A percentile compares a stretch with the other conserved stretches of the same genome.
Conservation (phyloP, 1,284 basidiomycete species). For the Caloboletus inedulis region DNA sequence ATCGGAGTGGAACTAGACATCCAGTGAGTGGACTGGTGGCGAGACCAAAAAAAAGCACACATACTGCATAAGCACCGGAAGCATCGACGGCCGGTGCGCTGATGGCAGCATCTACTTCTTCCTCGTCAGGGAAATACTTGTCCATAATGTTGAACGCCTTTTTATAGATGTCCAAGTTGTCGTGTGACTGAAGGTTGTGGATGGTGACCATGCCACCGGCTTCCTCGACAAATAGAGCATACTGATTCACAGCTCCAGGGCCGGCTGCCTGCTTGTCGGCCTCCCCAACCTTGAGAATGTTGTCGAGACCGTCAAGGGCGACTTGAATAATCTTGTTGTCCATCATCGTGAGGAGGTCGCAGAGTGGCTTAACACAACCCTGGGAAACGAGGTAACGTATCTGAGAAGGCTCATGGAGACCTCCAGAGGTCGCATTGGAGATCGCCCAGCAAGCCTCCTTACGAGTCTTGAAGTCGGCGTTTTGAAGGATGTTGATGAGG, state of each 20-base stretch:
- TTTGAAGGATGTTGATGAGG: constrained; percentile 95
- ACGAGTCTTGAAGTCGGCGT: constrained; percentile 99
- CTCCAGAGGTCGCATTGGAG: constrained; percentile 98
- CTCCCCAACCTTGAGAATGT: constrained; percentile 98
- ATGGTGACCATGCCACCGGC: constrained; percentile 98
- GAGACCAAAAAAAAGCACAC: constrained; percentile 32
- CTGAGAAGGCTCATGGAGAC: constrained; percentile 93
- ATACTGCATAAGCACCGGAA: constrained; percentile 85
- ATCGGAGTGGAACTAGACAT: constrained; percentile 69
- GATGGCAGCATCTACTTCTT: constrained; percentile 79
- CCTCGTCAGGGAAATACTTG: constrained; percentile 89
- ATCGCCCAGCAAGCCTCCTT: constrained; percentile 99
- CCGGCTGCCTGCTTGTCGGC: constrained; percentile 87
- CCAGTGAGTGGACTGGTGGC: constrained; percentile 9
- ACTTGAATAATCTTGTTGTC: constrained; percentile 99
- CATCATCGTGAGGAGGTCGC: constrained; percentile 95
- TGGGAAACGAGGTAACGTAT: constrained; percentile 98
- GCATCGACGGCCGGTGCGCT: constrained; percentile 82
- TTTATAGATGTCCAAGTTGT: constrained; percentile 99
- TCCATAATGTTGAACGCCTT: constrained; percentile 99
- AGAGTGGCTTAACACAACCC: constrained; percentile 98
- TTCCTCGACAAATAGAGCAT: constrained; percentile 94
- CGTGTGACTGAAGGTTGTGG: constrained; percentile 98
- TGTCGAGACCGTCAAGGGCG: constrained; percentile 95
- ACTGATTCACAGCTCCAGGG: constrained; percentile 87